Percentiles rank a stretch among this genome's conserved stretches.
Conservation (phyloP, 2,329 filamentous ascomycete genomes). For the Neopestalotiopsis sp. region DNA sequence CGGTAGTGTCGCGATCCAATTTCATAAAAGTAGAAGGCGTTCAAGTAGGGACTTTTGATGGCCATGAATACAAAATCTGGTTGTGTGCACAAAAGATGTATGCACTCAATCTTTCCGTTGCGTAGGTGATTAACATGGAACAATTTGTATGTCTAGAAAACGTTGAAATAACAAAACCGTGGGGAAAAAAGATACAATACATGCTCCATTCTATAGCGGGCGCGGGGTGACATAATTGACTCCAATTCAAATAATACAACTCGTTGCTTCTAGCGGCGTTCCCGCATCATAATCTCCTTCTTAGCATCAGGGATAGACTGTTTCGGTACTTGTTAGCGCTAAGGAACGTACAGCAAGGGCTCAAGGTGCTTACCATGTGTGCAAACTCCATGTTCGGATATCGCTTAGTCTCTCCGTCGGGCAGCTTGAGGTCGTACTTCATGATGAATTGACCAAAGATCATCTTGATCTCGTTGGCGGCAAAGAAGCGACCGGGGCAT, state of each 20-base stretch:
- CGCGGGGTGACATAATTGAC: too few relatives aligned
- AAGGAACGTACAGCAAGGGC: neutral
- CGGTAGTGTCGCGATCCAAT: neutral
- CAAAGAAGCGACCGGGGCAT: constrained; percentile 43
- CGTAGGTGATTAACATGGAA: too few relatives aligned
- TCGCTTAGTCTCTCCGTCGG: constrained; percentile 10
- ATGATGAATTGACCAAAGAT: constrained; percentile 40
- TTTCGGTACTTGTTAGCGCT: neutral
- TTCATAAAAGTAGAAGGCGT: neutral
- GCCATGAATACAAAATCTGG: too few relatives aligned
- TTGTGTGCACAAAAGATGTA: too few relatives aligned
- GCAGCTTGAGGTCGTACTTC: constrained; percentile 35
- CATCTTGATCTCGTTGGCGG: constrained; percentile 44
- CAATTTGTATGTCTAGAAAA: too few relatives aligned
- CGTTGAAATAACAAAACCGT: too few relatives aligned
- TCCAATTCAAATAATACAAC: too few relatives aligned
- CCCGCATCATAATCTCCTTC: neutral
- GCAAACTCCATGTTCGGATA: constrained; percentile 13
- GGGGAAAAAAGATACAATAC: too few relatives aligned
- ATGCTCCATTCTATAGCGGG: too few relatives aligned
- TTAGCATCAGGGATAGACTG: neutral
- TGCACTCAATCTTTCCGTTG: too few relatives aligned
- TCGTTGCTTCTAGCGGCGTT: neutral
- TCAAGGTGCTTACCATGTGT: constrained; percentile 3
- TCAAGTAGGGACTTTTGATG: too few relatives aligned